A percentile compares a stretch with the other conserved stretches of the same genome.
Conservation (phyloP, 495 filamentous ascomycete species). For the Parachaetomium inaequale region DNA sequence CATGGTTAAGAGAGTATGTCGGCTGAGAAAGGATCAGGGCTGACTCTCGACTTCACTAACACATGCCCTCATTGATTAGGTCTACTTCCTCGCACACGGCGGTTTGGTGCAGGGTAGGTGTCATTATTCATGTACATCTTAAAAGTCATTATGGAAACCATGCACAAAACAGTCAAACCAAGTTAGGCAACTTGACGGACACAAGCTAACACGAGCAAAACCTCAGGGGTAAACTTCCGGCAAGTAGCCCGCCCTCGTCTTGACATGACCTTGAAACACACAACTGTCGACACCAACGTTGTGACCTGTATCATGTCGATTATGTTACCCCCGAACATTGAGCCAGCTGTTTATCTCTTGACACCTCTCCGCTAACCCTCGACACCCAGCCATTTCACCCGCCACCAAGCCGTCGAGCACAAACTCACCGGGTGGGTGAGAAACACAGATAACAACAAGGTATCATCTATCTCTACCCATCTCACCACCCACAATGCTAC, state of each 20-base stretch:
- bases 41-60: not conserved
- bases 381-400: conserved; percentile 61
- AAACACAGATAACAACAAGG: conserved; percentile 71
- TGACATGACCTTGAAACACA: too few relatives aligned
- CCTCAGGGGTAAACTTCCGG: conserved; percentile 24
- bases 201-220: not conserved
- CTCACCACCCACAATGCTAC: not conserved
- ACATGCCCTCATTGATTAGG: conserved; percentile 26
- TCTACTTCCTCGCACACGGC: conserved; percentile 55
- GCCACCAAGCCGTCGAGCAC: conserved; percentile 60
- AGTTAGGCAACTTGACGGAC: not conserved
- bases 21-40: not conserved
- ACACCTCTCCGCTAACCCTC: not conserved
- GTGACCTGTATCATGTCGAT: too few relatives aligned
- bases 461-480: conserved; percentile 28
- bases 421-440: conserved; percentile 73
- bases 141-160: not conserved
- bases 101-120: conserved; percentile 48
- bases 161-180: not conserved
- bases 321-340: too few relatives aligned
- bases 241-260: conserved; percentile 1
- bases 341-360: not conserved
- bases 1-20: conserved; percentile 17
- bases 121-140: not conserved
- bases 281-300: too few relatives aligned